phyloP scores from a whole-genome alignment of 164 flowering plant species.

The Pachysandra terminalis region DNA sequence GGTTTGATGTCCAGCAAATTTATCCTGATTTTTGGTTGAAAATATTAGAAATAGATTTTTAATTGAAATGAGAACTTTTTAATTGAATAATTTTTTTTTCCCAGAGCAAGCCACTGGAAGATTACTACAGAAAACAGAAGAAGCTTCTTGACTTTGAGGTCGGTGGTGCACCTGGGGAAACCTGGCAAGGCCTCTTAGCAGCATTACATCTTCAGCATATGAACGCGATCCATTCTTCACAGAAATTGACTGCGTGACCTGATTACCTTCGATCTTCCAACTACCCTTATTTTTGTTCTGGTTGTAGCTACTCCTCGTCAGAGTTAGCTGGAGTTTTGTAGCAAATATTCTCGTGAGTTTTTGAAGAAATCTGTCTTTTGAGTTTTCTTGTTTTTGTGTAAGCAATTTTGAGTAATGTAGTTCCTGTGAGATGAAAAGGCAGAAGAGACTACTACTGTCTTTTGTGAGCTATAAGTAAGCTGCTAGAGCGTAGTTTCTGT shows the following conservation, averaged over 20 bases:
- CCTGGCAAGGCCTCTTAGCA: slow-evolving; percentile 85
- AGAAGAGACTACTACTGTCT: background rate
- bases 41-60: too few relatives aligned
- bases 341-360: slow-evolving; percentile 3
- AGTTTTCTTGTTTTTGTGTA: background rate
- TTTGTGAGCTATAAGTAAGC: background rate
- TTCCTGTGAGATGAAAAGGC: slow-evolving; percentile 6
- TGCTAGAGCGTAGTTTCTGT: background rate
- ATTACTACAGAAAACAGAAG: slow-evolving; percentile 74
- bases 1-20: background rate
- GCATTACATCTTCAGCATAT: slow-evolving; percentile 68
- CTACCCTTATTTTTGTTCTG: background rate
- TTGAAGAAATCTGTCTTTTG: background rate
- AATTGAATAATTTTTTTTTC: background rate
- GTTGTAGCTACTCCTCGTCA: slow-evolving; percentile 1
- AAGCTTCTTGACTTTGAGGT: slow-evolving; percentile 80
- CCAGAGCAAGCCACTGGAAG: slow-evolving; percentile 80
- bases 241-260: slow-evolving; percentile 26
- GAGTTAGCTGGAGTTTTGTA: background rate
- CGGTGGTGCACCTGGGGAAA: slow-evolving; percentile 67
- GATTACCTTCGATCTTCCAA: background rate
- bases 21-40: background rate
- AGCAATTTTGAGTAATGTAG: slow-evolving; percentile 2
- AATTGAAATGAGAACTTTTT: too few relatives aligned
- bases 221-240: slow-evolving; percentile 26